Evolutionary conservation across 768 basidiomycete genomes (phyloP).

Genomic region (Kwoniella sp.): DNA sequence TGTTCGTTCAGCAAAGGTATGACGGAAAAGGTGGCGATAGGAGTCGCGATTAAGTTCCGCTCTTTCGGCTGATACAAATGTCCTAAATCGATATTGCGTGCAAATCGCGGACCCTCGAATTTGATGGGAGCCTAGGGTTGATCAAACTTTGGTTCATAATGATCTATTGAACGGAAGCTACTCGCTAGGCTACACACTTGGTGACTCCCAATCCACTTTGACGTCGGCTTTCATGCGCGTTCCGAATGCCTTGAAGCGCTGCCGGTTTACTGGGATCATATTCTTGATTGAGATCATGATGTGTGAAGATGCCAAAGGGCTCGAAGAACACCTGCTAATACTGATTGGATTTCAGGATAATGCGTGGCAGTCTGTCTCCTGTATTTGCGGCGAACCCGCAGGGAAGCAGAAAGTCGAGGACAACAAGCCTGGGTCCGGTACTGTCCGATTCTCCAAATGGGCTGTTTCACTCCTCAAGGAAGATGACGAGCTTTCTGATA

Average conservation of each 20-base stretch:
- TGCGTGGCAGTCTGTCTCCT: slow-evolving; percentile 69
- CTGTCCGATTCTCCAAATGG: slow-evolving; percentile 73
- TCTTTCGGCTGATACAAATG: slow-evolving; percentile 91
- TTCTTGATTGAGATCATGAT: too few relatives aligned
- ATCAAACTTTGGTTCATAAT: slow-evolving; percentile 83
- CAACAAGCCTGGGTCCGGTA: slow-evolving; percentile 30
- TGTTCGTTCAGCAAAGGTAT: not conserved
- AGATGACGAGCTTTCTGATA: slow-evolving; percentile 46
- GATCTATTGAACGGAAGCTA: slow-evolving; percentile 81
- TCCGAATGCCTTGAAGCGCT: not conserved
- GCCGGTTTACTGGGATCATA: too few relatives aligned
- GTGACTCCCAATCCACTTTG: not conserved
- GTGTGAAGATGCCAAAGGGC: too few relatives aligned
- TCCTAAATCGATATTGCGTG: slow-evolving; percentile 63
- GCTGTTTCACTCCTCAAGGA: slow-evolving; percentile 70
- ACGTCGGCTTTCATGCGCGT: too few relatives aligned
- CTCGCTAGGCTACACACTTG: slow-evolving; percentile 73
- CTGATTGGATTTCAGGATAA: slow-evolving; percentile 58
- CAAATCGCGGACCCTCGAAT: not conserved
- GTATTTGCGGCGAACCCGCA: slow-evolving; percentile 79
- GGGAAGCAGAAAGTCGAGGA: slow-evolving; percentile 58
- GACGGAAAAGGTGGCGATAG: slow-evolving; percentile 5
- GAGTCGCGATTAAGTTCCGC: slow-evolving; percentile 16
- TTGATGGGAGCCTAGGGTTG: slow-evolving; percentile 56
- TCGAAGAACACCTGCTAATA: not conserved